phyloP scores from a whole-genome alignment of 2,329 filamentous ascomycete species.

The Arthrinium puccinioides region DNA sequence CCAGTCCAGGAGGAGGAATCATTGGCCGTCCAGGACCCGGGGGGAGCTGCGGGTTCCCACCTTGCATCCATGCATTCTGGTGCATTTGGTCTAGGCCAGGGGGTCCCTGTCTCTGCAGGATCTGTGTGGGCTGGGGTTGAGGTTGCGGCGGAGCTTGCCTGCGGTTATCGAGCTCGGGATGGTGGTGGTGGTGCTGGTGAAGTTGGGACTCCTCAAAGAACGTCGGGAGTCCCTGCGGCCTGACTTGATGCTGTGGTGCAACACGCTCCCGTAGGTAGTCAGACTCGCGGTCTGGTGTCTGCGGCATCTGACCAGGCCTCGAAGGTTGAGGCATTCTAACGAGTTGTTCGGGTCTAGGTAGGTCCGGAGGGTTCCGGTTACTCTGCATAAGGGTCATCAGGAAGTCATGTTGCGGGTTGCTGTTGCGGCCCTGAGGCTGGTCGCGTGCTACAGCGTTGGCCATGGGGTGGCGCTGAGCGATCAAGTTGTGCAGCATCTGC shows the following conservation, averaged over 20 bases:
- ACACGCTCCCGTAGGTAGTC: slow-evolving; percentile 37
- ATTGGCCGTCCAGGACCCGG: slow-evolving; percentile 44
- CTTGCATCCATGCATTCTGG: slow-evolving; percentile 44
- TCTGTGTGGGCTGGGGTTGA: slow-evolving; percentile 53
- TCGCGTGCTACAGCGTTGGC: slow-evolving; percentile 13
- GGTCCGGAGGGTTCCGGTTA: slow-evolving; percentile 39
- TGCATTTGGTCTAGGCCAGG: slow-evolving; percentile 56
- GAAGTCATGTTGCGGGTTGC: slow-evolving; percentile 54
- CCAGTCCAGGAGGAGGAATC: slow-evolving; percentile 54
- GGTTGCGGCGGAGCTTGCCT: slow-evolving; percentile 11
- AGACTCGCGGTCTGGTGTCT: slow-evolving; percentile 40
- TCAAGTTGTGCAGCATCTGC: slow-evolving; percentile 52
- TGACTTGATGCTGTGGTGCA: slow-evolving; percentile 24
- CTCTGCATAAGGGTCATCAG: slow-evolving; percentile 75
- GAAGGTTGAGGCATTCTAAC: slow-evolving; percentile 47
- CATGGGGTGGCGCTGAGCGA: slow-evolving; percentile 47
- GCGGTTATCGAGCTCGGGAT: background rate
- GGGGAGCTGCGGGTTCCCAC: slow-evolving; percentile 34
- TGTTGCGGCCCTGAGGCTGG: slow-evolving; percentile 33
- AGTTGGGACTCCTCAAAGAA: slow-evolving; percentile 47
- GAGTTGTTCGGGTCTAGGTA: slow-evolving; percentile 43
- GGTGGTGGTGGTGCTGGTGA: slow-evolving; percentile 3
- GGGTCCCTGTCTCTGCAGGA: slow-evolving; percentile 55
- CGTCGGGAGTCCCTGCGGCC: slow-evolving; percentile 33
- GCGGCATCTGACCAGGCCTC: slow-evolving; percentile 38